These are phyloP conservation scores for Phytopythium aichiense DNA, from an alignment of 352 stramenopile species.

Conservation along the genomic window DNA sequence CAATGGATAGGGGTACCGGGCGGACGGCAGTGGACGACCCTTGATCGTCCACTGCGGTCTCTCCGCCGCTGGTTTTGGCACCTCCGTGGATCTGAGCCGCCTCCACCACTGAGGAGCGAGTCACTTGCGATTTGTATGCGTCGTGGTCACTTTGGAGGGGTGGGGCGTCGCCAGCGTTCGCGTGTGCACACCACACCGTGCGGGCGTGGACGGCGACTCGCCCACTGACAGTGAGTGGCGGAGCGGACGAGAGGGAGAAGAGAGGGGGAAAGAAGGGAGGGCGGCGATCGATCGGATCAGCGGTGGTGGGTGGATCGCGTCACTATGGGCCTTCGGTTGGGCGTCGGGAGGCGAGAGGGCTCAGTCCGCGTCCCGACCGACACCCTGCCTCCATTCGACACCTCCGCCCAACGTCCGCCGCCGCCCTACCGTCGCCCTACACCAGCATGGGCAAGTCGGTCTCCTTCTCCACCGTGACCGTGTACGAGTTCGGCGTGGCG, in stretches of 20 bases:
- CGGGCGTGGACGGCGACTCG: background rate
- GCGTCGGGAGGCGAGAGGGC: too few species aligned
- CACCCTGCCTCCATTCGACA: background rate
- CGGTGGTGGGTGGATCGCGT: background rate
- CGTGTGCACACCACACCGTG: background rate
- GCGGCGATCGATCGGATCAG: background rate
- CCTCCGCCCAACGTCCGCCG: background rate
- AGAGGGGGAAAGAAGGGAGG: background rate
- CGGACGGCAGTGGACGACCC: background rate
- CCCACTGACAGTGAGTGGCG: background rate
- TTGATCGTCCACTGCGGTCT: background rate
- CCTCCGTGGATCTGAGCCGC: background rate
- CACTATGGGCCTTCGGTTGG: background rate
- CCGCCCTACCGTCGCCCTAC: background rate
- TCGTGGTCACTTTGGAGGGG: background rate
- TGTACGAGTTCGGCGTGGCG: constrained; percentile 52
- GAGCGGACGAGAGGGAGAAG: background rate
- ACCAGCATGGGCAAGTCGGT: constrained; percentile 5
- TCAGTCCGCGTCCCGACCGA: background rate
- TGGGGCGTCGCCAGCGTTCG: background rate
- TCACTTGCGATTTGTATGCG: constrained; percentile 3
- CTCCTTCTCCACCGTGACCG: constrained; percentile 49
- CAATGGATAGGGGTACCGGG: background rate
- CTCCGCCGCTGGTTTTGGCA: too few species aligned
- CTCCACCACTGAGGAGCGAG: background rate